phyloP scores from a whole-genome alignment of 345 rosid genomes.

The Gossypium anomalum region DNA sequence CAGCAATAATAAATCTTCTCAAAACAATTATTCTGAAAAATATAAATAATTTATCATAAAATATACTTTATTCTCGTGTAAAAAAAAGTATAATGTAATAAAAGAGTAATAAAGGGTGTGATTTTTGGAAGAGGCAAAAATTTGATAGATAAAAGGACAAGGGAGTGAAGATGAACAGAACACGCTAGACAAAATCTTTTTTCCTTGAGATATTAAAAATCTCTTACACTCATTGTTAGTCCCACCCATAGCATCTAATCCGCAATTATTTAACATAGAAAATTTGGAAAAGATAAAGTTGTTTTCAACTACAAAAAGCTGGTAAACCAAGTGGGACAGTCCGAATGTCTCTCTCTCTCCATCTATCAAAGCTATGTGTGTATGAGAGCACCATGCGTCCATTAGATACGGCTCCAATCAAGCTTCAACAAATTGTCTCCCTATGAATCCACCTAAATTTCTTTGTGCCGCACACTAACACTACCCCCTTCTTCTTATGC shows the following conservation, averaged over 20 bases:
- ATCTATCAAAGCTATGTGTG: not conserved
- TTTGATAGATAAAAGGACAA: not conserved
- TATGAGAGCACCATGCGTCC: not conserved
- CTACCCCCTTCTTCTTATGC: not conserved
- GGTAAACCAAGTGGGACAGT: slow-evolving; percentile 39
- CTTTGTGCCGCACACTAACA: too few relatives aligned
- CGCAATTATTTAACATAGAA: slow-evolving; percentile 18
- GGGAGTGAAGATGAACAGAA: not conserved
- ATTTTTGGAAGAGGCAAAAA: too few relatives aligned
- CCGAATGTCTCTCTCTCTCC: slow-evolving; percentile 34
- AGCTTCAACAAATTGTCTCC: too few relatives aligned
- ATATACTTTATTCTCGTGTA: too few relatives aligned
- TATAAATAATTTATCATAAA: too few relatives aligned
- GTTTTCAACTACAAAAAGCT: slow-evolving; percentile 11
- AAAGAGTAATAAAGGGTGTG: too few relatives aligned
- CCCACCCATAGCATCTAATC: slow-evolving; percentile 30
- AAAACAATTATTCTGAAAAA: too few relatives aligned
- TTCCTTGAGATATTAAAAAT: slow-evolving; percentile 13
- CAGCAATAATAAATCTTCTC: too few relatives aligned
- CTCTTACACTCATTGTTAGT: slow-evolving; percentile 19
- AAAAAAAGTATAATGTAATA: too few relatives aligned
- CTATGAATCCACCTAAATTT: too few relatives aligned
- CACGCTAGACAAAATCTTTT: slow-evolving; percentile 18
- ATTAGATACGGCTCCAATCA: not conserved
- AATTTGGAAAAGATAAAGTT: not conserved